phyloP scores from a whole-genome alignment of 2,329 filamentous ascomycete species.

The Colletotrichum brevisporum region DNA sequence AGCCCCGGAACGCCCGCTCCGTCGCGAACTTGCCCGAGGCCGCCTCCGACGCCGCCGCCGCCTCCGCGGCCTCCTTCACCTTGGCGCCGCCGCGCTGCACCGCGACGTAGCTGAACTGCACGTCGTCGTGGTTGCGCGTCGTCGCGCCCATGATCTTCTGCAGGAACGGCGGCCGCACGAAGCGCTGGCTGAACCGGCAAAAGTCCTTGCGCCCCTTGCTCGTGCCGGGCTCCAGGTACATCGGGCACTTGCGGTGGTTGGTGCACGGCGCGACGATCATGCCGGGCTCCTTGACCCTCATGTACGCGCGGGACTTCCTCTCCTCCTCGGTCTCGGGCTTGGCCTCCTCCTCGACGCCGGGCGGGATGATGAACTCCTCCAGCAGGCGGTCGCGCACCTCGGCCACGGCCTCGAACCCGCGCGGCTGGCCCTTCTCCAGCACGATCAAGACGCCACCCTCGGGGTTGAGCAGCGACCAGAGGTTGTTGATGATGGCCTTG shows the following conservation, averaged over 20 bases:
- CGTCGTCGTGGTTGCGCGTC: constrained; percentile 87
- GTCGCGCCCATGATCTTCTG: constrained; percentile 79
- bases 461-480: constrained; percentile 89
- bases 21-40: constrained; percentile 66
- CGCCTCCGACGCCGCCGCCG: constrained; percentile 50
- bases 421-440: constrained; percentile 90
- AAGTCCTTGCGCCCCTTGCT: constrained; percentile 86
- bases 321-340: constrained; percentile 53
- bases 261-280: constrained; percentile 85
- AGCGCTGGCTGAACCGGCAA: constrained; percentile 92
- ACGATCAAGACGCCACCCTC: constrained; percentile 89
- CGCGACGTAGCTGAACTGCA: constrained; percentile 90
- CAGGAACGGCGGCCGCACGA: constrained; percentile 85
- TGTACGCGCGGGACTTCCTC: constrained; percentile 53
- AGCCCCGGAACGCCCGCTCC: constrained; percentile 79
- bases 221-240: constrained; percentile 82
- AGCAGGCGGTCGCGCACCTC: constrained; percentile 86
- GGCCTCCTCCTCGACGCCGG: constrained; percentile 59
- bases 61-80: constrained; percentile 45
- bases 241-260: constrained; percentile 88
- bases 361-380: constrained; percentile 79
- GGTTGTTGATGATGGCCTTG: constrained; percentile 84
- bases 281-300: constrained; percentile 68
- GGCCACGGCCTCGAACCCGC: constrained; percentile 93
- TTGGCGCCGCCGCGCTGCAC: constrained; percentile 78